Base-by-base conservation (phyloP, 345 rosid genomes). In the Erodium maritimum region DNA sequence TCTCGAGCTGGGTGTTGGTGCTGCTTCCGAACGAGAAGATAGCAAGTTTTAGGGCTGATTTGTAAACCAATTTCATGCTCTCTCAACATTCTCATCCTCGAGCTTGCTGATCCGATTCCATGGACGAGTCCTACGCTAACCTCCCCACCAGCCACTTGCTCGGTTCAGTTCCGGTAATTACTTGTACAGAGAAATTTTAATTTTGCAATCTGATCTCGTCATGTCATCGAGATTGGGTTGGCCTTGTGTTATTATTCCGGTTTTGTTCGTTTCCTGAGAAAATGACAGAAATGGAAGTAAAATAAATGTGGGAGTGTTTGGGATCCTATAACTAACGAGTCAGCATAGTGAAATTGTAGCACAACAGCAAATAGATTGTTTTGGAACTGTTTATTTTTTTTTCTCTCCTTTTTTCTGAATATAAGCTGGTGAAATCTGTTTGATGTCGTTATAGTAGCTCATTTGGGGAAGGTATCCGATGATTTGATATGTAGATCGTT, bases 91-190 rank as follows among this genome's bases (percentile, higher is more conserved):
- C 53, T 59, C 54, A 2, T 37, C 45, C 58, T 34, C 58, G 63
- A 50, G 58, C 63, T 25, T 60, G 11, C 1, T 37, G 46, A 37
- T 21, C 58, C 59, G 23, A 63, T 21, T 54, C 63, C 9, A 85
- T 87, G 95, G 95, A 80, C 46, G 91, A 85, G 58, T 75, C 81
- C 54, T 79, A 70, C 66, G 58, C 64, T 56, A 71, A 76, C 71
- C 85, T 85, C 37, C 80, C 84, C 24, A 69, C 93, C 8, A 91
- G 90, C 59, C 91, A 79, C 72, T 74, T 87, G 58, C 89, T 91
- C 58, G 96, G 91, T 61, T 90, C 95, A 21, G 97, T 90, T 25
- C 97, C 97, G 6, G 94, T 90, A 76, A 25, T 25, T 25, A 7
- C 24, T 13, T 0, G 5, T n/a, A 7, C 33, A 25, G 3, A 25